Evolutionary conservation across 2,329 filamentous ascomycete genomes (phyloP).

Genomic region (Colletotrichum sp.): DNA sequence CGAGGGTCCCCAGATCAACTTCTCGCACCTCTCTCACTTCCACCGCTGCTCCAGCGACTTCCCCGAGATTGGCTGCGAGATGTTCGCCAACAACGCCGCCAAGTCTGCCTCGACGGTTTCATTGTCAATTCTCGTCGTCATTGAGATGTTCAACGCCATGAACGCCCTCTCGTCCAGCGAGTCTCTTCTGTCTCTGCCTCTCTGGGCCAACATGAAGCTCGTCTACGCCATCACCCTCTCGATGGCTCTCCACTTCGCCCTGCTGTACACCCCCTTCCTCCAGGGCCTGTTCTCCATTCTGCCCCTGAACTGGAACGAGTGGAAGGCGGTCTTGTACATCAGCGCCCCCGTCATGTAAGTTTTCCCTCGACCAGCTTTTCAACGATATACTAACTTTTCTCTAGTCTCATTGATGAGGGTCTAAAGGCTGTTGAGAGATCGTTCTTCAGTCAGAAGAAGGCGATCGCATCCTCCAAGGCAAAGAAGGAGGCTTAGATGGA

Average conservation of each 20-base stretch:
- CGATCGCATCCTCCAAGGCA: conserved; percentile 39
- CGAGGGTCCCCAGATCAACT: conserved; percentile 87
- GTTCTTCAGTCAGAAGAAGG: conserved; percentile 63
- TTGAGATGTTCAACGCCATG: conserved; percentile 99
- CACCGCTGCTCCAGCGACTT: conserved; percentile 89
- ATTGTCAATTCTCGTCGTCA: conserved; percentile 89
- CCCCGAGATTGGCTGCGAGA: conserved; percentile 87
- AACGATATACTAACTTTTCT: neutral
- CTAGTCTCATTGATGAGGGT: conserved; percentile 79
- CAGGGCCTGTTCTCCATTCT: conserved; percentile 90
- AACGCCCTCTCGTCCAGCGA: conserved; percentile 96
- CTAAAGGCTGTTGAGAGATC: conserved; percentile 80
- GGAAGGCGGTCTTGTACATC: conserved; percentile 88
- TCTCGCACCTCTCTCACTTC: conserved; percentile 90
- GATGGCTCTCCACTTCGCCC: conserved; percentile 93
- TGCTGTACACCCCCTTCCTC: conserved; percentile 90
- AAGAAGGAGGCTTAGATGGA: conserved; percentile 60
- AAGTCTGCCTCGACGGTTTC: conserved; percentile 93
- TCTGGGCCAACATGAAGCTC: conserved; percentile 99
- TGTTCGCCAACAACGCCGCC: conserved; percentile 86
- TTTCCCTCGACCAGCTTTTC: neutral
- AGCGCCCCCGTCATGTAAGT: conserved; percentile 93
- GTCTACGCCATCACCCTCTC: conserved; percentile 92
- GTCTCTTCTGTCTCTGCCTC: conserved; percentile 86
- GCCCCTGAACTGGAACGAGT: conserved; percentile 84